Evolutionary conservation across 371 early-diverging fungal genomes (phyloP), one percentile per base, ranked within the genome.

Genomic region (Apophysomyces ossiformis): DNA sequence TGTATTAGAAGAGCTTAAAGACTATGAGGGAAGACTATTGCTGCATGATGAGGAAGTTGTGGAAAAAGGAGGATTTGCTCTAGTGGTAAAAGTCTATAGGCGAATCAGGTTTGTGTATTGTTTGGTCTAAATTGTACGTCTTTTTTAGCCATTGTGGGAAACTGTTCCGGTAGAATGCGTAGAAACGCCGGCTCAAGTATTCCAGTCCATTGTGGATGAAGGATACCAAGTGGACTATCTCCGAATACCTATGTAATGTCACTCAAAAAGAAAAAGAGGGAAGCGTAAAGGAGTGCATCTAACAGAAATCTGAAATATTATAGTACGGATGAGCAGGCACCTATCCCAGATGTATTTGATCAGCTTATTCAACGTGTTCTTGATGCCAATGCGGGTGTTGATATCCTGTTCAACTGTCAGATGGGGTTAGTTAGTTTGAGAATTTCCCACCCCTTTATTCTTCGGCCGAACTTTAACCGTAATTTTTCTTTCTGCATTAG

Each of bases 241-340:
- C 21, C 74, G 93, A 13, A 79, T 92, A 54, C 93, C 93, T 7
- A 90, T 93, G 84, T 81, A 26, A 26, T 26, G 2, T 26, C 32
- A 26, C 32, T 26, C 32, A 26, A 26, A 26, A 26, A 26, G 32
- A 26, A 26, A 2, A 26, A 26, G 32, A 26, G 32, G 32, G 32
- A 26, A 26, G 3, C 32, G 32, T 2, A 26, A 26, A 26, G 32
- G 32, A 26, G 32, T 26, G 32, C 32, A 26, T 26, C 32, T 26
- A 26, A 26, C 32, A 26, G 32, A 26, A 26, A 26, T 26, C 32
- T 26, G 32, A 26, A 26, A 26, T 26, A 26, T 26, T 26, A 15
- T 72, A 85, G 85, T 47, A 91, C 92, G 7, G 92, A 92, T 69
- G 92, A 92, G 69, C 90, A 89, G 72, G 88, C 91, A 26, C 93